Percentiles rank a stretch among this genome's conserved stretches.
phyloP scores from a whole-genome alignment of 768 basidiomycete species.

The Tubosaeta sp. region DNA sequence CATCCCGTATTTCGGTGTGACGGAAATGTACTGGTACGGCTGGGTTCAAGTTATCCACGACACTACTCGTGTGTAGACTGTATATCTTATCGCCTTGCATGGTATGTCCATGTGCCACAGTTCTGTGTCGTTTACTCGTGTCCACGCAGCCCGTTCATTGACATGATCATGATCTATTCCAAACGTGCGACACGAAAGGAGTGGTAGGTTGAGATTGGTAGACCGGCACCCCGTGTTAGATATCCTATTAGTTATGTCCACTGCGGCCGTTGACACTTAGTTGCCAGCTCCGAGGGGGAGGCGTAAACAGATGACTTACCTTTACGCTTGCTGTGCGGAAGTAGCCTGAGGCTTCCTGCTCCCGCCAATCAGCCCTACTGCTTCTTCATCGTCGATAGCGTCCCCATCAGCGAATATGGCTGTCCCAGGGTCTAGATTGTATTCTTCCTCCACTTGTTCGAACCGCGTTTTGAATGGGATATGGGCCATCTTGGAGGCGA shows the following conservation, averaged over 20 bases:
- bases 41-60: no score
- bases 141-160: slow-evolving; percentile 61
- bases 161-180: slow-evolving; percentile 83
- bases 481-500: slow-evolving; percentile 54
- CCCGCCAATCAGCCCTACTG: slow-evolving; percentile 14
- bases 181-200: slow-evolving; percentile 36
- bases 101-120: slow-evolving; percentile 46
- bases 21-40: slow-evolving; percentile 60
- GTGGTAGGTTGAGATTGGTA: slow-evolving; percentile 4
- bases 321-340: not conserved
- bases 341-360: slow-evolving; percentile 8
- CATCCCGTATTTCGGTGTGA: no score
- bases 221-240: not conserved
- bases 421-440: not conserved
- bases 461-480: slow-evolving; percentile 69
- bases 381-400: slow-evolving; percentile 12
- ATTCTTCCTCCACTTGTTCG: slow-evolving; percentile 14
- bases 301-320: no score
- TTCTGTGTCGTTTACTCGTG: not conserved
- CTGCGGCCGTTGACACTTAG: no score
- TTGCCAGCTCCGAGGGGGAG: no score
- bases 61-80: slow-evolving; percentile 87
- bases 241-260: not conserved
- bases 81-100: slow-evolving; percentile 82
- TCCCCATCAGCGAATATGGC: slow-evolving; percentile 10